These are phyloP conservation scores for Medicago truncatula DNA, from an alignment of 306 rosid genomes.

Conservation along the genomic window MtrunA17r5.0-ANR NC_053045.1:59306501-59307000, in stretches of 20 bases:
- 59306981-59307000: conserved; percentile 71
- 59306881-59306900: conserved; percentile 10
- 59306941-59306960: conserved; percentile 55
- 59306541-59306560: neutral
- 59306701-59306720: neutral
- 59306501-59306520: neutral
- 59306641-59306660: neutral
- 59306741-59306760: neutral
- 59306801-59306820: neutral
- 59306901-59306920: neutral
- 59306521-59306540: neutral
- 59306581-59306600: neutral
- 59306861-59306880: neutral
- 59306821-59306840: neutral
- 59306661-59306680: neutral
- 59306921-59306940: conserved; percentile 17
- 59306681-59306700: neutral
- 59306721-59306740: neutral
- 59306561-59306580: neutral
- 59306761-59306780: neutral
- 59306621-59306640: neutral
- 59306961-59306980: conserved; percentile 80
- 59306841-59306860: neutral
- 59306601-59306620: neutral
- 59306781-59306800: neutral